Evolutionary conservation across 805 yeast species (phyloP), one percentile per base, ranked within the genome.

Genomic region (Alloascoidea hylecoeti): DNA sequence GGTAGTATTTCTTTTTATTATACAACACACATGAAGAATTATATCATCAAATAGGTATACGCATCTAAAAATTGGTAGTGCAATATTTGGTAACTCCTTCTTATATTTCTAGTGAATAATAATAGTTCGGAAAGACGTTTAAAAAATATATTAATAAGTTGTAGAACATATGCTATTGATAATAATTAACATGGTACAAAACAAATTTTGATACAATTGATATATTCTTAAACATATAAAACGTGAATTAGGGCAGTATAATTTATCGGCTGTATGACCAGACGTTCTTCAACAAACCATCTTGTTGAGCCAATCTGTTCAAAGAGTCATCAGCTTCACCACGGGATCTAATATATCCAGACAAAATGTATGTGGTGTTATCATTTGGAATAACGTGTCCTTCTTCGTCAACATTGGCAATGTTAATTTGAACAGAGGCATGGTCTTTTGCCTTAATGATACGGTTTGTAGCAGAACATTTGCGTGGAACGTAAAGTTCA

Each of bases 401-500:
- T 61, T 82, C 79, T 64, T 75, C 96, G 63, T 92, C 96, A 61
- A 92, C 95, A 71, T 89, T 85, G 61, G 95, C 97, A 58, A 92
- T 77, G 89, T 83, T 89, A 74, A 92, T 82, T 75, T 92, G 98
- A 58, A 92, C 96, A 50, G 97, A 83, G 56, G 96, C 92, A 72
- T 92, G 98, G 74, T 92, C 98, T 78, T 92, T 88, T 62, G 98
- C 88, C 78, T 85, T 86, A 80, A 92, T 88, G 75, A 92, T 86
- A 78, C 96, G 86, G 95, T 86, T 88, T 72, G 98, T 86, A 64
- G 98, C 98, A 72, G 98, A 92, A 79, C 98, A 92, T 78, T 92
- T 92, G 81, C 98, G 85, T 77, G 98, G 98, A 71, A 89, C 94
- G 94, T 92, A 92, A 72, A 92, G 86, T 80, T 92, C 98, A 71